Evolutionary conservation across 495 filamentous ascomycete genomes (phyloP).

Genomic region (Usnea hakonensis): DNA sequence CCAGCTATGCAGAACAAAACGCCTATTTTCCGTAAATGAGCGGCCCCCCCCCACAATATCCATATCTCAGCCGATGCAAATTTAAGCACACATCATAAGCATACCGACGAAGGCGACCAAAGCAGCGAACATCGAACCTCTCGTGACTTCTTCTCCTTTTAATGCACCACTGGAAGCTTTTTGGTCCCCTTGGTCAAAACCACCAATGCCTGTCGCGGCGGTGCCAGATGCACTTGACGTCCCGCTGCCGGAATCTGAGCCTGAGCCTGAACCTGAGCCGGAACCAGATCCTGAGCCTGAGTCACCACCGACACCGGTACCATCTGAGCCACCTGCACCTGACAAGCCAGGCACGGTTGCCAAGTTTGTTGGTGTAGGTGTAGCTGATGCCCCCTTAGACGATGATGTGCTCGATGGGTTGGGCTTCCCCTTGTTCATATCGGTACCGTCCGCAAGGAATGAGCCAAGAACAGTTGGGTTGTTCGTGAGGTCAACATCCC

Average conservation of each 20-base stretch:
- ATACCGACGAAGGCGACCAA: conserved; percentile 48
- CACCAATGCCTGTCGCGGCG: conserved; percentile 23
- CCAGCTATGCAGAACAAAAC: conserved; percentile 13
- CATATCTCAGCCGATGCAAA: conserved; percentile 10
- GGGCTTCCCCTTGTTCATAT: conserved; percentile 50
- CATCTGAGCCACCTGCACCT: conserved; percentile 33
- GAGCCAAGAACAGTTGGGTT: conserved; percentile 72
- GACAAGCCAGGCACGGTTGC: conserved; percentile 36
- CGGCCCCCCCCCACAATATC: conserved; percentile 13
- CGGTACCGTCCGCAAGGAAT: conserved; percentile 64
- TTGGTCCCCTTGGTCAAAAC: conserved; percentile 28
- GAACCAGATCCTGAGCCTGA: conserved; percentile 5
- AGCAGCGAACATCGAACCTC: conserved; percentile 49
- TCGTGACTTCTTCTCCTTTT: conserved; percentile 39
- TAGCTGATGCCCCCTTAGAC: neutral
- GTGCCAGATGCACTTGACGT: conserved; percentile 26
- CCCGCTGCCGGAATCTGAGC: conserved; percentile 16
- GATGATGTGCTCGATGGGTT: conserved; percentile 14
- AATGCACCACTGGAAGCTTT: conserved; percentile 33
- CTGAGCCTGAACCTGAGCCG: conserved; percentile 4
- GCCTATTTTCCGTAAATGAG: conserved; percentile 23
- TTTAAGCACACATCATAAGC: conserved; percentile 42
- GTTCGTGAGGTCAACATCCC: conserved; percentile 66
- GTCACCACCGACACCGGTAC: conserved; percentile 15
- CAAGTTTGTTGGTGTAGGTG: conserved; percentile 29